Evolutionary conservation across 345 rosid genomes (phyloP), one percentile per base, ranked within the genome.

Genomic region (Eutrema japonicum): DNA sequence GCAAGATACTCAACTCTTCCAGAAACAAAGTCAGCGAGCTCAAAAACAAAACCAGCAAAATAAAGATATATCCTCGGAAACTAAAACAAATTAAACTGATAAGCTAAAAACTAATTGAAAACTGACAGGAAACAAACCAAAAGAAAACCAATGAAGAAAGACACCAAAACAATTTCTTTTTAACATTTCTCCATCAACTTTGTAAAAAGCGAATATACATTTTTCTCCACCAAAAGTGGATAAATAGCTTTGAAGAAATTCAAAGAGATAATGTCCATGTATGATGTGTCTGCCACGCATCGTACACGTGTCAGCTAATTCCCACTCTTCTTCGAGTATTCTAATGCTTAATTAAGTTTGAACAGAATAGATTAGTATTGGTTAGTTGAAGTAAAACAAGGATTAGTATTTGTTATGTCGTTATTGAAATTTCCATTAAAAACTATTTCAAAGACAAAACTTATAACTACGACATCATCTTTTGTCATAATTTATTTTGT

Each of bases 281-380:
- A 11, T 40, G 66, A 65, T 57, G 58, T 36, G 72, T 48, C 58
- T 36, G 52, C 77, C 77, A 73, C 59, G 72, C 7, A 65, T 27
- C 12, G 5, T 16, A 56, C 72, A 73, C 72, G 59, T 56, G 77
- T 55, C 59, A 12, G 49, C 58, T 47, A 16, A 11, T 43, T 30
- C 8, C 53, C 26, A 27, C 38, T 26, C 47, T 38, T 38, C 33
- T 35, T 48, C 6, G 18, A 30, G 38, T 5, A 29, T 50, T 30
- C 7, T 18, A 22, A 36, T 49, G 56, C 12, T 65, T 45, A 30
- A n/a, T 4, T 13, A n/a, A 26, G 3, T 40, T 26, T 7, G 0
- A 22, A 33, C 35, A 7, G 18, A 4, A 11, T 61, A 30, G 13
- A 9, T 63, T 45, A 27, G 10, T 27, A 22, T 48, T 14, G 14